A percentile compares a stretch with the other conserved stretches of the same genome.
These are phyloP conservation scores for Diplodia corticola DNA, from an alignment of 2,329 filamentous ascomycete genomes.

Conservation along the genomic window DNA sequence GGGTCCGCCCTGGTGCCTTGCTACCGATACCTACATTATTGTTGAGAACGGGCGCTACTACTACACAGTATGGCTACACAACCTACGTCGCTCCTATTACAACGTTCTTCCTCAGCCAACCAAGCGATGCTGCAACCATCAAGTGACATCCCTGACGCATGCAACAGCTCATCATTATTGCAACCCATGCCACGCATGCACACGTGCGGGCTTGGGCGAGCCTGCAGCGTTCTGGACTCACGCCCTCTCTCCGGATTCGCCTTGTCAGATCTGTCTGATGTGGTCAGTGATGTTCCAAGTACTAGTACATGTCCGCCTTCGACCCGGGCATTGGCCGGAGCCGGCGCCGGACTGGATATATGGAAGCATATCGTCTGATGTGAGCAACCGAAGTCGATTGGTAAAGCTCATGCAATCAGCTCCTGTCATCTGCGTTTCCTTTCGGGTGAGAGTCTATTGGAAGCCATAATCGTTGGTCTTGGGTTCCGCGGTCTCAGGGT, in stretches of 20 bases:
- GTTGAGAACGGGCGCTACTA: too few species aligned
- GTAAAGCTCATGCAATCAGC: background rate
- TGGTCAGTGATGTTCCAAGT: background rate
- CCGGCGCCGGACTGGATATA: background rate
- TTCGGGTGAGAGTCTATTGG: background rate
- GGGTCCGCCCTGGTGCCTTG: too few species aligned
- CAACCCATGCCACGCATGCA: constrained; percentile 4
- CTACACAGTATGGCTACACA: background rate
- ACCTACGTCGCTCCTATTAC: background rate
- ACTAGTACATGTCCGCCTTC: background rate
- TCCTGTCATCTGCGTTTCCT: background rate
- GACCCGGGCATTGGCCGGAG: background rate
- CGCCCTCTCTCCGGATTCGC: background rate
- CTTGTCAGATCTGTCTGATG: constrained; percentile 10
- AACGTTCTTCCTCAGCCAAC: background rate
- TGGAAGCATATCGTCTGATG: background rate
- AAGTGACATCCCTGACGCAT: background rate
- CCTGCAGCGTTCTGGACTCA: constrained; percentile 7
- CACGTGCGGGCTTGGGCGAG: background rate
- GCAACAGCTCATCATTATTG: background rate
- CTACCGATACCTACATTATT: too few species aligned
- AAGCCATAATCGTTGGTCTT: background rate
- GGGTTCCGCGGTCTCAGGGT: background rate
- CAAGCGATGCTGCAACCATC: background rate
- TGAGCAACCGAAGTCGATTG: background rate